Evolutionary conservation across 1,139 yeast genomes (phyloP).

Genomic region (Sugiyamaella xylanicola): DNA sequence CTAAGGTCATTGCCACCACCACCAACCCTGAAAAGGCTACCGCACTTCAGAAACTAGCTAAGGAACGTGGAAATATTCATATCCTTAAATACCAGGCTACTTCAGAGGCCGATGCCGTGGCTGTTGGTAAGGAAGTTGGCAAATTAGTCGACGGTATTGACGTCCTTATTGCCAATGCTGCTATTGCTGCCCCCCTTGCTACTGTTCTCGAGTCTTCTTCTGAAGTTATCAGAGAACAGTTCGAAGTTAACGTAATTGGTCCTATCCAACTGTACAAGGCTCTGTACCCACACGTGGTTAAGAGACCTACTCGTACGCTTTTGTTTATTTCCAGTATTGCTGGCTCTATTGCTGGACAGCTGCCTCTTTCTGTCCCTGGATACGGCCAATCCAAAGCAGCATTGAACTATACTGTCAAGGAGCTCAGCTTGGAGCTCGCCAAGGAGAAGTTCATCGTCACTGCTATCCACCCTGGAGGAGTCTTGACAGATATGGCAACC

Average conservation of each 20-base stretch:
- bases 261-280: slow-evolving; percentile 33
- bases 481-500: slow-evolving; percentile 39
- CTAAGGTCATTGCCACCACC: slow-evolving; percentile 22
- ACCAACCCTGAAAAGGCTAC: slow-evolving; percentile 15
- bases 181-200: slow-evolving; percentile 7
- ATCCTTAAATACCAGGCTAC: slow-evolving; percentile 19
- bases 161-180: slow-evolving; percentile 23
- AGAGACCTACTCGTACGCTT: slow-evolving; percentile 29
- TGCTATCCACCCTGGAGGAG: slow-evolving; percentile 43
- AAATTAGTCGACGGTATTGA: slow-evolving; percentile 21
- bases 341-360: slow-evolving; percentile 35
- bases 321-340: slow-evolving; percentile 35
- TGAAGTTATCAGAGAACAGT: slow-evolving; percentile 18
- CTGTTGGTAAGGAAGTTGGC: slow-evolving; percentile 27
- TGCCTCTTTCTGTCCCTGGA: slow-evolving; percentile 31
- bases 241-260: slow-evolving; percentile 34
- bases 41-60: slow-evolving; percentile 16
- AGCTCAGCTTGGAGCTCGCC: slow-evolving; percentile 35
- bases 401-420: slow-evolving; percentile 37
- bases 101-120: slow-evolving; percentile 15
- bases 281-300: slow-evolving; percentile 32
- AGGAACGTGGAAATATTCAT: slow-evolving; percentile 19
- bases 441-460: slow-evolving; percentile 36
- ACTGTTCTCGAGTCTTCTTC: slow-evolving; percentile 14
- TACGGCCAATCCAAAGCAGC: slow-evolving; percentile 47